Percentiles rank a stretch among this genome's conserved stretches.
These are phyloP conservation scores for Candida tallmaniae DNA, from an alignment of 805 yeast genomes.

Conservation along the genomic window DNA sequence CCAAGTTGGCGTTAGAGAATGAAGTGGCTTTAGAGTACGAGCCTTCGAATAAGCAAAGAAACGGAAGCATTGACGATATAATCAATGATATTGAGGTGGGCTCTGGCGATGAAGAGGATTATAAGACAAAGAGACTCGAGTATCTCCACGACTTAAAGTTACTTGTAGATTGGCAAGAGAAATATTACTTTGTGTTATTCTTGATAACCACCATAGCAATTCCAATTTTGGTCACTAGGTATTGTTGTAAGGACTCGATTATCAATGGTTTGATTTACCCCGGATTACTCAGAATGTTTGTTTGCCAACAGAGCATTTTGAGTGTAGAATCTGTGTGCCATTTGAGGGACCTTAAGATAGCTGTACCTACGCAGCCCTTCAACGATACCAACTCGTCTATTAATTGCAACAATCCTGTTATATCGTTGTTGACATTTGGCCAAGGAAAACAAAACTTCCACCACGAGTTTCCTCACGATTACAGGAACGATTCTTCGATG, in stretches of 20 bases:
- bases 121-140: conserved; percentile 11
- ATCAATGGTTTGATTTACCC: conserved; percentile 52
- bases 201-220: conserved; percentile 25
- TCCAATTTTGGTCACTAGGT: conserved; percentile 24
- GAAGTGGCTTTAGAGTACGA: conserved; percentile 8
- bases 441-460: conserved; percentile 93
- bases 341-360: conserved; percentile 52
- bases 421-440: conserved; percentile 71
- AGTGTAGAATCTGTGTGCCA: conserved; percentile 83
- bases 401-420: conserved; percentile 55
- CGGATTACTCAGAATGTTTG: conserved; percentile 66
- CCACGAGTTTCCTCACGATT: conserved; percentile 92
- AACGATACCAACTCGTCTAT: conserved; percentile 62
- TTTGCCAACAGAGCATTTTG: conserved; percentile 77
- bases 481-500: conserved; percentile 67
- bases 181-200: conserved; percentile 22
- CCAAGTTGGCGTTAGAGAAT: conserved; percentile 8
- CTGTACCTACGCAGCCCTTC: conserved; percentile 53
- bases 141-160: conserved; percentile 15
- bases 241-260: conserved; percentile 25
- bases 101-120: conserved; percentile 6
- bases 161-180: conserved; percentile 34
- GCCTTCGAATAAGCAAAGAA: not conserved
- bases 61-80: not conserved
- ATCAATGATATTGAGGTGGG: conserved; percentile 26